Base-by-base conservation (phyloP, 371 early-diverging fungal genomes). In the Mucor ambiguus region DNA sequence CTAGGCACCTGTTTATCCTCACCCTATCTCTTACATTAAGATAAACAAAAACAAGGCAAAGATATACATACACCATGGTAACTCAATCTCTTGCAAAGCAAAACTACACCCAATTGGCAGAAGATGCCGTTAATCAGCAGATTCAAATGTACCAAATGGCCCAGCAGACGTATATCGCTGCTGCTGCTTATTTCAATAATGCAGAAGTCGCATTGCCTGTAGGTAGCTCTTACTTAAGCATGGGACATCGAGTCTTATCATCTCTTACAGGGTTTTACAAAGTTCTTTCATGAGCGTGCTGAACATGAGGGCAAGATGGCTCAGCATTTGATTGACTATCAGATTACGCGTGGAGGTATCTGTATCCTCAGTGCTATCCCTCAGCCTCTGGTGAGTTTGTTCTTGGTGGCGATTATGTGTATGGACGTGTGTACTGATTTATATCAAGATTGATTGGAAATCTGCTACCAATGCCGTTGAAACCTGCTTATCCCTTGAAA, bases 321-420 rank as follows among this genome's bases (percentile, higher is more conserved):
- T 32, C 81, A 85, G 55, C 73, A 79, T 57, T 61, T 90, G 55
- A 86, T 87, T 61, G 79, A 87, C 49, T 90, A 90, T 73, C 86
- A 82, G 69, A 82, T 80, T 41, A 82, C 74, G 62, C 82, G 90
- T 59, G 90, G 90, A 65, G 90, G 90, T 55, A 56, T 71, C 22
- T 83, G 79, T 58, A 48, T 79, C 28, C 71, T 87, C 28, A 63
- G 65, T 35, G 33, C 66, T 20, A 43, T 83, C 16, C 72, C 77
- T 44, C 72, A 78, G 32, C 82, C 82, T 24, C 38, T 60, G 61
- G 82, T 77, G 76, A 63, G 65, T 9, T n/a, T 30, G 5, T 49
- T 18, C 1, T n/a, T 24, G 49, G 11, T 24, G 33, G 6, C 4
- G 2, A 30, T 30, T 33, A 10, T 33, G 33, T 33, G 33, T 33